These are phyloP conservation scores for Candida chilensis DNA, from an alignment of 805 yeast genomes.

Conservation along the genomic window DNA sequence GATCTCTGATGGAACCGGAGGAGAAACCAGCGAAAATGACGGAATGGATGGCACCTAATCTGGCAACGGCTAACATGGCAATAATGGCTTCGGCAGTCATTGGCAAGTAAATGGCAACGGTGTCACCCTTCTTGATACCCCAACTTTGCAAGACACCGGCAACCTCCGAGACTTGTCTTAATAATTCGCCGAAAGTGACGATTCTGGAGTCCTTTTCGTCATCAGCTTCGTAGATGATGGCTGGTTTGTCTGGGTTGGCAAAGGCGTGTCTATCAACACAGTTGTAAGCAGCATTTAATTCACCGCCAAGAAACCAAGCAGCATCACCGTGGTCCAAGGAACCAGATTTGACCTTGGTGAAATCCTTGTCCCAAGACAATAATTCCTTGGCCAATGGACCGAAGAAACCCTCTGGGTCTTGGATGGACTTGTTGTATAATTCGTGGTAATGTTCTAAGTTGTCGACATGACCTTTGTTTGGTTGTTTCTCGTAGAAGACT, in stretches of 20 bases:
- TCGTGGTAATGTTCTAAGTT: slow-evolving; percentile 59
- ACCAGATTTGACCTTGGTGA: slow-evolving; percentile 56
- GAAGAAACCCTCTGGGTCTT: slow-evolving; percentile 74
- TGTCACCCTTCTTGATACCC: slow-evolving; percentile 76
- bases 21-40: slow-evolving; percentile 84
- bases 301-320: slow-evolving; percentile 76
- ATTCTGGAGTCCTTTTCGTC: slow-evolving; percentile 56
- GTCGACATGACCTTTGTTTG: slow-evolving; percentile 49
- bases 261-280: slow-evolving; percentile 80
- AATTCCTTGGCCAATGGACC: slow-evolving; percentile 67
- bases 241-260: slow-evolving; percentile 59
- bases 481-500: slow-evolving; percentile 49
- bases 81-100: slow-evolving; percentile 78
- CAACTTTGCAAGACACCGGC: slow-evolving; percentile 58
- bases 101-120: slow-evolving; percentile 81
- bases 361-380: slow-evolving; percentile 75
- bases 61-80: slow-evolving; percentile 66
- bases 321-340: slow-evolving; percentile 40
- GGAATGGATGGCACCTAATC: slow-evolving; percentile 80
- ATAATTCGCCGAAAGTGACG: slow-evolving; percentile 63
- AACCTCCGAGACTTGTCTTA: slow-evolving; percentile 60
- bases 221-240: slow-evolving; percentile 76
- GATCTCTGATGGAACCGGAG: slow-evolving; percentile 60
- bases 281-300: slow-evolving; percentile 72
- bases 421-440: slow-evolving; percentile 66